These are phyloP conservation scores for Termitomyces sp. DNA, from an alignment of 768 basidiomycete species.

Conservation along the genomic window DNA sequence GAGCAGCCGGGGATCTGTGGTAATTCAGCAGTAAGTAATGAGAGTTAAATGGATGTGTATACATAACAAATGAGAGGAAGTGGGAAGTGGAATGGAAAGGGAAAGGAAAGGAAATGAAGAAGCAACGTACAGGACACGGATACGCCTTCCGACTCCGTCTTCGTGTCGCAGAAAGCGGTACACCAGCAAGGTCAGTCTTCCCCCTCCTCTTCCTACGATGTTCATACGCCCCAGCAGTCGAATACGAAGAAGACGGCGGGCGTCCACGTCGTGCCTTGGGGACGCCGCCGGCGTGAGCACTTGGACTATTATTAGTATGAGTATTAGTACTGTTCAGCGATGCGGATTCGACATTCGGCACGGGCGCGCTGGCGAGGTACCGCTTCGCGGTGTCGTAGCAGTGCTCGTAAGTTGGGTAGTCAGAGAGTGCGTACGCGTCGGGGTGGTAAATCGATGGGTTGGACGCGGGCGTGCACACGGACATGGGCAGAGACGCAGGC, in stretches of 20 bases:
- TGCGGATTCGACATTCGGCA: no score
- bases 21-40: not conserved
- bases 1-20: conserved; percentile 46
- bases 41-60: not conserved
- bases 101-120: not conserved
- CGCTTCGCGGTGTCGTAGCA: conserved; percentile 19
- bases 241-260: conserved; percentile 4
- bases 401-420: conserved; percentile 23
- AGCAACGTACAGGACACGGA: conserved; percentile 48
- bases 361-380: not conserved
- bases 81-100: not conserved
- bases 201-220: conserved; percentile 4
- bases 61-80: not conserved
- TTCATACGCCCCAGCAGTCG: not conserved
- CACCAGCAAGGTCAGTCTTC: conserved; percentile 4
- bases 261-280: not conserved
- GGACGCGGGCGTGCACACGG: not conserved
- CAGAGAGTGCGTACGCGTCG: conserved; percentile 13
- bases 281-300: not conserved
- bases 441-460: conserved; percentile 9
- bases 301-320: no score
- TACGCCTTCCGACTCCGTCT: conserved; percentile 41
- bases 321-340: no score
- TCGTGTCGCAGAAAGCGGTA: conserved; percentile 6
- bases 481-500: not conserved